phyloP scores from a whole-genome alignment of 1,139 yeast genomes.

The Pichia terricola region DNA sequence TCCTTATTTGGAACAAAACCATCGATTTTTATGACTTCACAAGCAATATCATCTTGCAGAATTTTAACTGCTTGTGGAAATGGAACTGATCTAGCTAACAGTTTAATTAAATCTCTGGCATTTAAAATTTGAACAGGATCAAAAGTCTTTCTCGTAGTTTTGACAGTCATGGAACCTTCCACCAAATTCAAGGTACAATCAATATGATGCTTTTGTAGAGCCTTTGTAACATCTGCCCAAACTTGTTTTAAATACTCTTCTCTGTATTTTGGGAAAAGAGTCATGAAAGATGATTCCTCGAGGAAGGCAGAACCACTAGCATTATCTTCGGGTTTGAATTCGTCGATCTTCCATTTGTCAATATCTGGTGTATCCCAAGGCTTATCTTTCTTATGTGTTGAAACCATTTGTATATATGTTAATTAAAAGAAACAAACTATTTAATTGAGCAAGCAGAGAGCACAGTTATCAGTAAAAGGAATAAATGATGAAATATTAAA shows the following conservation, averaged over 20 bases:
- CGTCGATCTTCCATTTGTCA: conserved; percentile 88
- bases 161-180: conserved; percentile 96
- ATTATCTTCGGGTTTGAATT: conserved; percentile 84
- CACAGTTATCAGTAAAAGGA: too few relatives aligned
- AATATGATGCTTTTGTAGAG: conserved; percentile 63
- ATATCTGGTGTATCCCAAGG: conserved; percentile 98
- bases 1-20: conserved; percentile 84
- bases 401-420: conserved; percentile 48
- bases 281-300: conserved; percentile 92
- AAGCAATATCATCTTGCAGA: conserved; percentile 83
- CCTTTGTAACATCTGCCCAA: conserved; percentile 88
- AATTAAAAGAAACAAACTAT: not conserved
- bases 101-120: conserved; percentile 89
- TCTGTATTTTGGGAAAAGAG: conserved; percentile 92
- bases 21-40: conserved; percentile 94
- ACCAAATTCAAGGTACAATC: conserved; percentile 81
- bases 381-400: conserved; percentile 87
- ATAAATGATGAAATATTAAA: too few relatives aligned
- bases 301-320: conserved; percentile 78
- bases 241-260: conserved; percentile 81
- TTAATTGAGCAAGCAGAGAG: too few relatives aligned
- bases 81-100: conserved; percentile 93
- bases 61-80: conserved; percentile 93
- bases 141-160: conserved; percentile 87
- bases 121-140: conserved; percentile 93